Base-by-base conservation (phyloP, 2,329 filamentous ascomycete species). In the Rutstroemia sp. region DNA sequence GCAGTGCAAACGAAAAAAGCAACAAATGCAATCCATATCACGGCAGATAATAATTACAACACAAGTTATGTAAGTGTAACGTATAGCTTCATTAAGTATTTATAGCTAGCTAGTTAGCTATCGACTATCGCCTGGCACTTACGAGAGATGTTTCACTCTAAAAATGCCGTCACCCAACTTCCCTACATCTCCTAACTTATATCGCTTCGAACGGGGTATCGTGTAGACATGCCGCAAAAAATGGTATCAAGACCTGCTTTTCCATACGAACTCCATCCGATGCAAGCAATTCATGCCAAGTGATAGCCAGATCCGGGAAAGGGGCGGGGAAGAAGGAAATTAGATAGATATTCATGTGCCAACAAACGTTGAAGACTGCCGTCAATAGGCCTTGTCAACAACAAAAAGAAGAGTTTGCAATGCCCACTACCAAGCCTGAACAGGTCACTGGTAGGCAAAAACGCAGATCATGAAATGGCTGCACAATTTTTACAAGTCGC, bases 401-500 rank as follows among this genome's bases (percentile, higher is more conserved):
- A 42, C 19, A 23, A 48, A 46, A 49, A 41, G 16, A 17, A 41
- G 12, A 21, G 23, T 54, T 19, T 49, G 17, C 27, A 38, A 17
- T 21, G 48, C 41, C 25, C 5, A 49, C 9, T 49, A 49, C 52
- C 52, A 54, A 49, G 52, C 52, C 52, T 54, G 52, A 49, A n/a
- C 52, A 37, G 52, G 52, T 54, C 52, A 19, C 45, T 54, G 52
- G 34, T 19, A 54, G 50, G 45, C 44, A 57, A 51, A 60, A 48
- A 46, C 5, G 52, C 46, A 12, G 30, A 12, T 56, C 25, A 57
- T 38, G 54, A 45, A 30, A 50, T 44, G 42, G 38, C 21, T 53
- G 57, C 53, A 27, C 62, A 56, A 38, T 60, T 65, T 65, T 65
- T 67, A 67, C 64, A 67, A 64, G 59, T 47, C 47, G 23, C 39